Percentiles rank a stretch among this genome's conserved stretches.
These are phyloP conservation scores for Sporothrix curviconia DNA, from an alignment of 2,329 filamentous ascomycete species.

Conservation along the genomic window DNA sequence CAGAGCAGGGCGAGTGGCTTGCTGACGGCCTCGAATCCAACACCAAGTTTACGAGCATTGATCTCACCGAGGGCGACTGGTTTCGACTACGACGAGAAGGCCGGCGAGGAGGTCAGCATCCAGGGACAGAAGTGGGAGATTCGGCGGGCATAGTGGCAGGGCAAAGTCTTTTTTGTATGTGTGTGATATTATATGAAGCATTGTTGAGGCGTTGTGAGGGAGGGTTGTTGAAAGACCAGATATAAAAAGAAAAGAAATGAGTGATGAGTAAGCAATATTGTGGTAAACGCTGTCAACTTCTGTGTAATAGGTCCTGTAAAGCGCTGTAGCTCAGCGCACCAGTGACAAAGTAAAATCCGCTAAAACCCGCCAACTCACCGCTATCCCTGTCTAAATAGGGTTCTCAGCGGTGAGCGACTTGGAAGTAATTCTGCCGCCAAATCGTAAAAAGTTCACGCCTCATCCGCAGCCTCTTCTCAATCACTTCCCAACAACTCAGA, in stretches of 20 bases:
- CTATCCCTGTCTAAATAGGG: not conserved
- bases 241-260: too few relatives aligned
- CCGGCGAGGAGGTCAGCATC: conserved; percentile 84
- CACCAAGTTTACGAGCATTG: conserved; percentile 75
- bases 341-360: too few relatives aligned
- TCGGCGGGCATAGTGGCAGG: conserved; percentile 58
- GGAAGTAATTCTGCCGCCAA: conserved; percentile 8
- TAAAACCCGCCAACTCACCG: too few relatives aligned
- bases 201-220: too few relatives aligned
- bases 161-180: too few relatives aligned
- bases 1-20: conserved; percentile 73
- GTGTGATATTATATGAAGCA: too few relatives aligned
- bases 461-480: not conserved
- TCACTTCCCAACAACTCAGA: not conserved
- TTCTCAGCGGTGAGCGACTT: not conserved
- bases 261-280: too few relatives aligned
- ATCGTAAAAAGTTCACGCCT: not conserved
- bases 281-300: too few relatives aligned
- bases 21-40: conserved; percentile 73
- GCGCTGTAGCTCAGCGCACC: too few relatives aligned
- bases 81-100: conserved; percentile 97
- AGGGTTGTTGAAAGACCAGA: too few relatives aligned
- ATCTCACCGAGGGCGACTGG: conserved; percentile 88
- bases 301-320: too few relatives aligned
- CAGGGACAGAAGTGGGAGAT: conserved; percentile 87